A percentile compares a stretch with the other conserved stretches of the same genome.
phyloP scores from a whole-genome alignment of 768 basidiomycete genomes.

The Omphalotus guepiniiformis region DNA sequence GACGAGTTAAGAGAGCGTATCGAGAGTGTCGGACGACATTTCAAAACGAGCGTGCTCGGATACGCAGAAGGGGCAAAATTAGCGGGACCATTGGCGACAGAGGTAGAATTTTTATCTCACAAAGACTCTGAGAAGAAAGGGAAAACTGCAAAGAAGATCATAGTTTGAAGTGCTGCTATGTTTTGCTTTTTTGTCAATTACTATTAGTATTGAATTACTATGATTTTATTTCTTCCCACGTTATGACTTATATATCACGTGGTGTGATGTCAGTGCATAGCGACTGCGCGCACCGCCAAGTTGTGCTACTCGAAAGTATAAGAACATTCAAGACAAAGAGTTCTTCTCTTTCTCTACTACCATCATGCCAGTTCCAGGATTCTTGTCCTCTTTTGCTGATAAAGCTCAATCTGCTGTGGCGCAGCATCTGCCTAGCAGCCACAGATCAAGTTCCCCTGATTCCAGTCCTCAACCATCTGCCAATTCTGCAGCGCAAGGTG shows the following conservation, averaged over 20 bases:
- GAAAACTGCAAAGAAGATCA: constrained; percentile 75
- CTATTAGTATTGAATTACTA: too few species aligned
- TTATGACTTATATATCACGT: too few species aligned
- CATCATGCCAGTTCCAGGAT: constrained; percentile 56
- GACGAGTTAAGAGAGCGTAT: constrained; percentile 71
- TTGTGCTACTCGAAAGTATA: too few species aligned
- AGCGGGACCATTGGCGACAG: constrained; percentile 83
- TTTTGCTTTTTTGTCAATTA: constrained; percentile 10
- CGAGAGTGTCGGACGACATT: constrained; percentile 80
- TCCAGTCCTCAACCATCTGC: constrained; percentile 33
- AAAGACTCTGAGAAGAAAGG: constrained; percentile 96
- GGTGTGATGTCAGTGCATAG: not conserved
- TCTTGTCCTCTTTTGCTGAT: constrained; percentile 65
- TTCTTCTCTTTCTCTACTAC: constrained; percentile 15
- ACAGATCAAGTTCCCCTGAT: constrained; percentile 34
- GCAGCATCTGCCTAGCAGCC: constrained; percentile 45
- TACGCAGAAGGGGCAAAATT: constrained; percentile 71
- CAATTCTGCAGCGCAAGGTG: constrained; percentile 35
- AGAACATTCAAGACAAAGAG: not conserved
- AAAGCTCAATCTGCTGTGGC: constrained; percentile 73
- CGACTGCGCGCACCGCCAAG: constrained; percentile 12
- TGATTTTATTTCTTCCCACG: too few species aligned
- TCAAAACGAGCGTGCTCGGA: constrained; percentile 88
- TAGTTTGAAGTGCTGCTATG: constrained; percentile 40
- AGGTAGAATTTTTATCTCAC: constrained; percentile 93